Base-by-base conservation (phyloP, 2,329 filamentous ascomycete genomes). In the Calcarisporium arbuscula region DNA sequence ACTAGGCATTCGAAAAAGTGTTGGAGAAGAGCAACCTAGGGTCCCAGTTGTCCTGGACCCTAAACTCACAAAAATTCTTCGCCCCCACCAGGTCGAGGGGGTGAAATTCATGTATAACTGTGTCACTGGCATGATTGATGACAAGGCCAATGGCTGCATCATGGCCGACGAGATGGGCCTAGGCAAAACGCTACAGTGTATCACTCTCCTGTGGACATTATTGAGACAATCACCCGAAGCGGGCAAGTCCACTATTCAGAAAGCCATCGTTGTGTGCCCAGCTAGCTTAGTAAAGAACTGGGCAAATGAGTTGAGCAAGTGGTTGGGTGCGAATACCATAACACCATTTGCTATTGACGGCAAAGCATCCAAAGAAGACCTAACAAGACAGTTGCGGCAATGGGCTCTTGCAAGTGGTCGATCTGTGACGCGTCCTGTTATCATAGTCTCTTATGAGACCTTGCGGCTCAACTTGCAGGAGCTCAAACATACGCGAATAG, bases 101-200 rank as follows among this genome's bases (percentile, higher is more conserved):
- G 92, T 98, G 44, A 95, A 92, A 65, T 98, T 98, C 60, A 80
- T 98, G 70, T 98, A 96, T 61, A 77, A 78, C 46, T 94, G 87
- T 52, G 88, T 92, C 6, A 96, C 90, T 2, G 92, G 92, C n/a
- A 74, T 96, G 71, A 85, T 96, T 36, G 92, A 96, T 50, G 74
- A 83, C 23, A 90, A 90, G 49, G 92, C 92, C 31, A 85, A 95
- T 57, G 92, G 92, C 3, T 98, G 92, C 61, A 98, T 98, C 56
- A 98, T 98, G 92, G 92, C 92, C 34, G 92, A 98, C 57, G 92
- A 95, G 57, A 98, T 98, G 92, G 92, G 92, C 48, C 67, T 98
- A 19, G 92, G 92, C 37, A 98, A 98, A 65, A 98, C 92, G 14
- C 64, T 98, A 28, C 92, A 98, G 67, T 98, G 92, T 60, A 98